phyloP scores from a whole-genome alignment of 2,329 filamentous ascomycete species.

The Colletotrichum salicis region DNA sequence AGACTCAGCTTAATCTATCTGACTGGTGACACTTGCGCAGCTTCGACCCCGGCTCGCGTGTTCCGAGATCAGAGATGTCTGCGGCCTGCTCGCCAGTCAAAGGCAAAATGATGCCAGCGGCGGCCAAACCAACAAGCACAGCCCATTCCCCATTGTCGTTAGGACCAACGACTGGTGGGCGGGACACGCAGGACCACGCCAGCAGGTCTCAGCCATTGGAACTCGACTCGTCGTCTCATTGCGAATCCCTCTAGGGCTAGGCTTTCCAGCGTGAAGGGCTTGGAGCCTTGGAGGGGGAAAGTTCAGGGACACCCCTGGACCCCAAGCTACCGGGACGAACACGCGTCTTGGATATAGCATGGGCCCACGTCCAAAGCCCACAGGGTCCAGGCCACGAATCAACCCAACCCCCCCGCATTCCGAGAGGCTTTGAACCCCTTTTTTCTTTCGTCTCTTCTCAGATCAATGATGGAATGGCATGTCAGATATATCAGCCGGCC shows the following conservation, averaged over 20 bases:
- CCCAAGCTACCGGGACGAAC: slow-evolving; percentile 20
- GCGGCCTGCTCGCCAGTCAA: neutral
- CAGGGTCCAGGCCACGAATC: neutral
- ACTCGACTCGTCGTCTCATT: neutral
- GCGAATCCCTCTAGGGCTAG: no score
- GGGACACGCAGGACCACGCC: neutral
- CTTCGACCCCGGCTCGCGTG: slow-evolving; percentile 1
- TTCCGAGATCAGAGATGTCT: neutral
- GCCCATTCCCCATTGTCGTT: slow-evolving; percentile 11
- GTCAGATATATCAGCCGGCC: neutral
- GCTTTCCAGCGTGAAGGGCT: no score
- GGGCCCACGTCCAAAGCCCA: neutral
- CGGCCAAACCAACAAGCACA: neutral
- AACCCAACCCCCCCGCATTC: slow-evolving; percentile 22
- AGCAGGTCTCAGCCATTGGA: neutral
- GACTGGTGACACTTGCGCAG: neutral
- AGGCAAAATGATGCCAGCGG: neutral
- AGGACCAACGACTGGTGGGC: neutral
- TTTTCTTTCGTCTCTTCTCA: neutral
- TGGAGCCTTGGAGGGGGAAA: no score
- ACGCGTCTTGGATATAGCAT: slow-evolving; percentile 31
- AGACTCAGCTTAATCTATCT: slow-evolving; percentile 21
- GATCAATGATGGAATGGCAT: neutral
- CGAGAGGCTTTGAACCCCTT: neutral
- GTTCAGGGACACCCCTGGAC: neutral